phyloP scores from a whole-genome alignment of 306 rosid genomes.

The barrel medic (Medicago truncatula) region MtrunA17r5.0-ANR NC_053044.1:52284501-52285000 shows the following conservation, averaged over 20 bases:
- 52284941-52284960: not conserved
- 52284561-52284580: not conserved
- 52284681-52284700: conserved; percentile 13
- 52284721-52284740: not conserved
- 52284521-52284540: not conserved
- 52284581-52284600: not conserved
- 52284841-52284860: not conserved
- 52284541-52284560: conserved; percentile 10
- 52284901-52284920: not conserved
- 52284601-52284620: not conserved
- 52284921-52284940: too few relatives aligned
- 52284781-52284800: not conserved
- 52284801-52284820: not conserved
- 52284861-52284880: not conserved
- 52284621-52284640: not conserved
- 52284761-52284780: not conserved
- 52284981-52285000: not conserved
- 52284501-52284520: not conserved
- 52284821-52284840: not conserved
- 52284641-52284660: not conserved
- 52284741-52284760: not conserved
- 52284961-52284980: not conserved
- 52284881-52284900: conserved; percentile 2
- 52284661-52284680: conserved; percentile 9
- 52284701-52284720: conserved; percentile 1